Conservation (phyloP, 495 filamentous ascomycete genomes). For the Aspergillus cavernicola region DNA sequence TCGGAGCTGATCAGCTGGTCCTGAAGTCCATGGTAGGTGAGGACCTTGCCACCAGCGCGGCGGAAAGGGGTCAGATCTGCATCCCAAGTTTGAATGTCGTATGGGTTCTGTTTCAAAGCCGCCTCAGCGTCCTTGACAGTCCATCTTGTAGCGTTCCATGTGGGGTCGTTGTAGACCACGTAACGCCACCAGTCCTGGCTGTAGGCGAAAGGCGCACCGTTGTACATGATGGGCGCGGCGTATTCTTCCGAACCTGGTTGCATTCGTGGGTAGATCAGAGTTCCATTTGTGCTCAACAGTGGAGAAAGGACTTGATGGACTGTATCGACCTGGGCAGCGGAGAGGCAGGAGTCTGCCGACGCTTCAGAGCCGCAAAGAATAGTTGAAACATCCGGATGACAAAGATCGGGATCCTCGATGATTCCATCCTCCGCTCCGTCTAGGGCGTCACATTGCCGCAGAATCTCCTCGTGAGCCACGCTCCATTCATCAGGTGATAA, state of each 20-base stretch:
- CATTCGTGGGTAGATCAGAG: slow-evolving; percentile 54
- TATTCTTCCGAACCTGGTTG: slow-evolving; percentile 40
- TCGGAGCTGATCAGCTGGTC: slow-evolving; percentile 44
- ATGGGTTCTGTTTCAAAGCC: slow-evolving; percentile 41
- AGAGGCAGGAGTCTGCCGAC: slow-evolving; percentile 48
- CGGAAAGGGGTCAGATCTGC: slow-evolving; percentile 43
- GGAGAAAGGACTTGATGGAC: slow-evolving; percentile 52
- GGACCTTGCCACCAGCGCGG: slow-evolving; percentile 43
- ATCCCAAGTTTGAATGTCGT: slow-evolving; percentile 48
- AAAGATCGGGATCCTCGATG: slow-evolving; percentile 58
- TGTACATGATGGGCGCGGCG: slow-evolving; percentile 32
- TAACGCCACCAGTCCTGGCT: slow-evolving; percentile 50
- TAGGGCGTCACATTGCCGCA: slow-evolving; percentile 61
- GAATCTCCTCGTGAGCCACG: slow-evolving; percentile 52
- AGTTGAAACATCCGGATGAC: slow-evolving; percentile 49
- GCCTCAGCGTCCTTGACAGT: slow-evolving; percentile 36
- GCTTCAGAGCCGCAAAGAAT: slow-evolving; percentile 47
- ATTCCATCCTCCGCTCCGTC: slow-evolving; percentile 64
- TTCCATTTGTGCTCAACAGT: slow-evolving; percentile 47
- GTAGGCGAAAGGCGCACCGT: slow-evolving; percentile 37
- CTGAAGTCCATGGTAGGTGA: slow-evolving; percentile 49
- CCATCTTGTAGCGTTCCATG: slow-evolving; percentile 42
- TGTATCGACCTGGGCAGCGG: slow-evolving; percentile 51
- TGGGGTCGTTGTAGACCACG: slow-evolving; percentile 49
- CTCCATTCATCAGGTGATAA: slow-evolving; percentile 49